Evolutionary conservation across 352 stramenopile genomes (phyloP).

Genomic region (Pythium guiyangense): DNA sequence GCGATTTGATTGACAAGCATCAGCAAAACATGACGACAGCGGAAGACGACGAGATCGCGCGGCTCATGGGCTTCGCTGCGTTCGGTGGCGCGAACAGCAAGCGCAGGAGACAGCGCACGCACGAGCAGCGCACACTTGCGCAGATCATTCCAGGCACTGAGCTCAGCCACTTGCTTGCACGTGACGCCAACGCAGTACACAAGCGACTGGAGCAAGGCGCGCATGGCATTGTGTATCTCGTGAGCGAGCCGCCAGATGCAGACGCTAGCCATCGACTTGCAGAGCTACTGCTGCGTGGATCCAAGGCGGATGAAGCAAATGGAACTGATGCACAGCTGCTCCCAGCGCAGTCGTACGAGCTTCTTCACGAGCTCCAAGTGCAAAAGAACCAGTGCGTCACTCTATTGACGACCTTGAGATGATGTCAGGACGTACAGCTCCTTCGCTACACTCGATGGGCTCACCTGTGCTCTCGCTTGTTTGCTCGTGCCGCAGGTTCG

Average conservation of each 20-base stretch:
- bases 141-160: slow-evolving; percentile 41
- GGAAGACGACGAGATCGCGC: slow-evolving; percentile 18
- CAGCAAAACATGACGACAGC: slow-evolving; percentile 16
- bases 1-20: slow-evolving; percentile 1
- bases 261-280: neutral
- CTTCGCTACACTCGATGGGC: neutral
- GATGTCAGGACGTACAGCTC: neutral
- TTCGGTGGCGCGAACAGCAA: slow-evolving; percentile 32
- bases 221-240: slow-evolving; percentile 30
- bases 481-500: slow-evolving; percentile 25
- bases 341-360: slow-evolving; percentile 5
- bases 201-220: slow-evolving; percentile 14
- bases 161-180: slow-evolving; percentile 9
- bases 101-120: neutral
- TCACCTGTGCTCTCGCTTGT: no score
- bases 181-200: neutral
- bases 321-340: neutral
- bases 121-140: slow-evolving; percentile 4
- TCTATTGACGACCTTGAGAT: no score
- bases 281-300: neutral
- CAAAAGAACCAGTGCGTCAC: slow-evolving; percentile 26
- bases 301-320: neutral
- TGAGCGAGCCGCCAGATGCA: neutral
- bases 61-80: slow-evolving; percentile 57
- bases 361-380: slow-evolving; percentile 30